These are phyloP conservation scores for Caryocar brasiliense DNA, from an alignment of 441 rosid species.

Conservation along the genomic window DNA sequence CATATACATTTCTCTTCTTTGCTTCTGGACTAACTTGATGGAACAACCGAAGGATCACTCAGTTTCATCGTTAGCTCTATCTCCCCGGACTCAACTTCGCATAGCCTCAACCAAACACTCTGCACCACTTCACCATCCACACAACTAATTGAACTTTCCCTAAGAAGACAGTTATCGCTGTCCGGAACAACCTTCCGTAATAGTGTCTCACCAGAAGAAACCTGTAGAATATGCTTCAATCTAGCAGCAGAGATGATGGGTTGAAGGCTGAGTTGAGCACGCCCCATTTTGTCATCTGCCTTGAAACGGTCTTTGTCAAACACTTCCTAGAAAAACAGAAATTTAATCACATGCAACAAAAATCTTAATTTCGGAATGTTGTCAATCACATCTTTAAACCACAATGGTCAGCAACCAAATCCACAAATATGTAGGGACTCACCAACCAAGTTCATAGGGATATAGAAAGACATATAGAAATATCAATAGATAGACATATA, in stretches of 20 bases:
- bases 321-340: slow-evolving; percentile 56
- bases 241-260: slow-evolving; percentile 74
- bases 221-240: slow-evolving; percentile 56
- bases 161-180: slow-evolving; percentile 60
- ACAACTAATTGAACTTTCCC: slow-evolving; percentile 75
- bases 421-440: no score
- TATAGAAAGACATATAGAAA: no score
- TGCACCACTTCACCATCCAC: slow-evolving; percentile 78
- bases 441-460: no score
- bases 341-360: not conserved
- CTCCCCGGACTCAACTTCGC: slow-evolving; percentile 87
- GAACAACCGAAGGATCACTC: slow-evolving; percentile 27
- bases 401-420: slow-evolving; percentile 1
- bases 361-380: not conserved
- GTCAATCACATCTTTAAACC: not conserved
- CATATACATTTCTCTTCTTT: no score
- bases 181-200: slow-evolving; percentile 76
- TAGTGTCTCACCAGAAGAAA: slow-evolving; percentile 63
- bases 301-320: slow-evolving; percentile 93
- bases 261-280: slow-evolving; percentile 76
- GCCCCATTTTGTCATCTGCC: slow-evolving; percentile 96
- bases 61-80: slow-evolving; percentile 72
- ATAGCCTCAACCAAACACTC: slow-evolving; percentile 74
- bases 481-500: no score
- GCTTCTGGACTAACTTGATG: slow-evolving; percentile 15